Evolutionary conservation across 371 early-diverging fungal genomes (phyloP).

Genomic region (Smittium mucronatum): DNA sequence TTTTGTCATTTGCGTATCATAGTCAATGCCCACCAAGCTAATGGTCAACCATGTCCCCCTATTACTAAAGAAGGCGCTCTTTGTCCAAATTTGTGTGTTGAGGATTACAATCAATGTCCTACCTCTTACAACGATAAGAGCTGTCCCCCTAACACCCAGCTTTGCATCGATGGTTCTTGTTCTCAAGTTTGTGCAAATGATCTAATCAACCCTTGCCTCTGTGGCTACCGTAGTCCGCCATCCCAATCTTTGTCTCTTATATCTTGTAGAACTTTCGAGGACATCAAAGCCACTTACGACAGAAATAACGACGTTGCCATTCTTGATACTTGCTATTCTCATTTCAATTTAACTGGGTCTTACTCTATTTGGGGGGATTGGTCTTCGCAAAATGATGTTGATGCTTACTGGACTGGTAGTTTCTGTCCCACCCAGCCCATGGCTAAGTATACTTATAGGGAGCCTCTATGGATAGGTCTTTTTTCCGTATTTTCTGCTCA

Average conservation of each 20-base stretch:
- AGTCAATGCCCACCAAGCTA: slow-evolving; percentile 22
- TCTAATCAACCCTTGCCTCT: slow-evolving; percentile 20
- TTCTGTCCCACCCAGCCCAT: slow-evolving; percentile 37
- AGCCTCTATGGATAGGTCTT: slow-evolving; percentile 47
- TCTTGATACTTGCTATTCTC: slow-evolving; percentile 10
- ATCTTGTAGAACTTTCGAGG: slow-evolving; percentile 18
- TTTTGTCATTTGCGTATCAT: no score
- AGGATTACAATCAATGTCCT: slow-evolving; percentile 17
- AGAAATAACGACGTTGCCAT: slow-evolving; percentile 16
- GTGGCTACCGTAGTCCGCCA: slow-evolving; percentile 26
- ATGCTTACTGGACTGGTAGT: background rate
- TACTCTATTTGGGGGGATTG: slow-evolving; percentile 18
- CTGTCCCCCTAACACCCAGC: slow-evolving; percentile 17
- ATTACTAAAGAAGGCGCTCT: slow-evolving; percentile 12
- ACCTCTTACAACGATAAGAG: background rate
- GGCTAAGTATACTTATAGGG: slow-evolving; percentile 40
- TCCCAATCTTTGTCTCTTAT: slow-evolving; percentile 15
- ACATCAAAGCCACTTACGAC: slow-evolving; percentile 14
- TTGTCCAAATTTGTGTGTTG: slow-evolving; percentile 26
- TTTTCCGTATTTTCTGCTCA: slow-evolving; percentile 27
- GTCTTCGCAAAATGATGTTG: slow-evolving; percentile 3
- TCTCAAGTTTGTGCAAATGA: slow-evolving; percentile 15
- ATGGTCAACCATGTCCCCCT: slow-evolving; percentile 22
- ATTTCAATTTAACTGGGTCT: slow-evolving; percentile 8
- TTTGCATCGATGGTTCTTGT: slow-evolving; percentile 26